A percentile compares a stretch with the other conserved stretches of the same genome.
These are phyloP conservation scores for Kazachstania sp. DNA, from an alignment of 1,139 yeast species.

Conservation along the genomic window DNA sequence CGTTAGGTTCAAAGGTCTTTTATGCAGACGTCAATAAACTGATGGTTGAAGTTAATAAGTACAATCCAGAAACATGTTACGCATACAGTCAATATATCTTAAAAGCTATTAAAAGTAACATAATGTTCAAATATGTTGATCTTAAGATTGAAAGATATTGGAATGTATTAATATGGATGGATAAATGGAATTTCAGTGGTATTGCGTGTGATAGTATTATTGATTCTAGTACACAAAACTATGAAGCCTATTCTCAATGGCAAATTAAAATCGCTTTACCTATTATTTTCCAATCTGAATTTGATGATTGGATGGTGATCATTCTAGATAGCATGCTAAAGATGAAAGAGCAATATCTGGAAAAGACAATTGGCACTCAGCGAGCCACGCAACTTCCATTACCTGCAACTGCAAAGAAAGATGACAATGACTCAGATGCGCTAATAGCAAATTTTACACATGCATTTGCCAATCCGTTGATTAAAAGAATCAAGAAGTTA, in stretches of 20 bases:
- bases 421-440: slow-evolving; percentile 34
- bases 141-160: slow-evolving; percentile 69
- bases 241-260: slow-evolving; percentile 67
- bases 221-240: slow-evolving; percentile 47
- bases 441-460: slow-evolving; percentile 36
- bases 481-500: slow-evolving; percentile 58
- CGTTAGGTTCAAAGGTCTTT: slow-evolving; percentile 68
- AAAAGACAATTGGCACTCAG: slow-evolving; percentile 42
- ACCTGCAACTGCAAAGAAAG: slow-evolving; percentile 36
- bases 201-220: slow-evolving; percentile 57
- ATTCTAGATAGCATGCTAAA: slow-evolving; percentile 65
- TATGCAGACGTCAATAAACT: slow-evolving; percentile 76
- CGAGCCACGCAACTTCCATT: slow-evolving; percentile 61
- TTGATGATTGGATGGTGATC: slow-evolving; percentile 78
- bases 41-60: slow-evolving; percentile 65
- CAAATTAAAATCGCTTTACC: slow-evolving; percentile 73
- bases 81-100: slow-evolving; percentile 87
- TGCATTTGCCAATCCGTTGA: slow-evolving; percentile 52
- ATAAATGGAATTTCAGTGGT: slow-evolving; percentile 81
- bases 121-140: slow-evolving; percentile 76
- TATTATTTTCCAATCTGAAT: slow-evolving; percentile 63
- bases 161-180: slow-evolving; percentile 95
- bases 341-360: slow-evolving; percentile 37
- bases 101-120: slow-evolving; percentile 71
- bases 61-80: slow-evolving; percentile 77